Evolutionary conservation across 371 early-diverging fungal species (phyloP).

Genomic region (Mucor circinelloides): DNA sequence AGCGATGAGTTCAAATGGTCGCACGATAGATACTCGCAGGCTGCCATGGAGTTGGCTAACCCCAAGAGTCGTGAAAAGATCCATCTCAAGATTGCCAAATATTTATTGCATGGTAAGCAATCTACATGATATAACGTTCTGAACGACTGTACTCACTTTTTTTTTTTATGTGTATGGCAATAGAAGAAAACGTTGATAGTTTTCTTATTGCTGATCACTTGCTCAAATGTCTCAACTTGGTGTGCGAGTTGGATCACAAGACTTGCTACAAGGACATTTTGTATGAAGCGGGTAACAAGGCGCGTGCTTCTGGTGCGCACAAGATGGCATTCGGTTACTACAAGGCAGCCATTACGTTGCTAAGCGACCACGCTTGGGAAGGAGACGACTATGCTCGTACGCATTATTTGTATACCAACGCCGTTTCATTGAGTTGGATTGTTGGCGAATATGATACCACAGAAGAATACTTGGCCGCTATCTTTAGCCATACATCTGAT

Average conservation of each 20-base stretch:
- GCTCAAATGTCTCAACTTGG: conserved; percentile 33
- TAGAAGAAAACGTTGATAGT: conserved; percentile 29
- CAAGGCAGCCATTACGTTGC: conserved; percentile 33
- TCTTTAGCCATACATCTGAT: conserved; percentile 32
- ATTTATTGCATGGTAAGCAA: conserved; percentile 24
- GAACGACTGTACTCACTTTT: not conserved
- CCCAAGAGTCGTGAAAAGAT: conserved; percentile 36
- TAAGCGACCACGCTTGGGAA: conserved; percentile 24
- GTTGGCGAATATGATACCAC: conserved; percentile 41
- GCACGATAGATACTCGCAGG: conserved; percentile 51
- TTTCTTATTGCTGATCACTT: conserved; percentile 47
- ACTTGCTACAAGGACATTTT: conserved; percentile 27
- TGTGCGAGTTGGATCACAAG: conserved; percentile 24
- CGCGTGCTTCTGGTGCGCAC: conserved; percentile 46
- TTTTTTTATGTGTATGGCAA: not conserved
- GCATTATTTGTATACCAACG: conserved; percentile 33
- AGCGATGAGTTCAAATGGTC: conserved; percentile 50
- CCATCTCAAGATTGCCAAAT: conserved; percentile 43
- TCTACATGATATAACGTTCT: not conserved
- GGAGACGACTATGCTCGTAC: conserved; percentile 20
- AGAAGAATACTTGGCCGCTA: conserved; percentile 25
- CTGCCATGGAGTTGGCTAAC: conserved; percentile 49
- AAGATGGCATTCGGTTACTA: conserved; percentile 40
- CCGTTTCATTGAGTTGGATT: conserved; percentile 42
- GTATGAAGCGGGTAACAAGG: conserved; percentile 38